Percentiles rank a stretch among this genome's conserved stretches.
These are phyloP conservation scores for Fomitopsis serialis DNA, from an alignment of 768 basidiomycete species.

Conservation along the genomic window DNA sequence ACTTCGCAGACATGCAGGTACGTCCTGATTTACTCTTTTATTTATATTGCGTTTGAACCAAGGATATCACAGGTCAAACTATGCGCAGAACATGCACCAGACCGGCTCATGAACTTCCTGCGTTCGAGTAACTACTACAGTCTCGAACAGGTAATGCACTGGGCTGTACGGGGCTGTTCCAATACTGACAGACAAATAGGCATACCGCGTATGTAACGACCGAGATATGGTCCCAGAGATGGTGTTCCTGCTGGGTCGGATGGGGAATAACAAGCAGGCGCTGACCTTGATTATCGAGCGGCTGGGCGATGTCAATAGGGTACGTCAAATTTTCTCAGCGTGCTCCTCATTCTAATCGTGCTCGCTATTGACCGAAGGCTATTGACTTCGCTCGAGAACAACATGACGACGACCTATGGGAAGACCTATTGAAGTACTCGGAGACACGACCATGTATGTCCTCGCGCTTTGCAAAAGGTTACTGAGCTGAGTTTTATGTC, in stretches of 20 bases:
- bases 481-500: neutral
- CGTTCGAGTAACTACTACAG: constrained; percentile 89
- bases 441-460: constrained; percentile 79
- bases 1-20: constrained; percentile 84
- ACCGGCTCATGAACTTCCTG: constrained; percentile 83
- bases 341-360: neutral
- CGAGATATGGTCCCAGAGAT: constrained; percentile 90
- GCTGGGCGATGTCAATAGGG: constrained; percentile 86
- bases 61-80: constrained; percentile 59
- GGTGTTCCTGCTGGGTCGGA: constrained; percentile 94
- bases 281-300: constrained; percentile 93
- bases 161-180: neutral
- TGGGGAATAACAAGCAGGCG: constrained; percentile 97
- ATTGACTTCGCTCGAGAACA: constrained; percentile 99
- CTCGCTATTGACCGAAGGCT: constrained; percentile 43
- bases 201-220: constrained; percentile 80
- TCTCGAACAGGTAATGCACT: constrained; percentile 61
- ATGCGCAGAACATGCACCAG: constrained; percentile 82
- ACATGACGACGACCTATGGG: constrained; percentile 96
- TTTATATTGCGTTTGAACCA: neutral
- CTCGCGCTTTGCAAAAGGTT: neutral
- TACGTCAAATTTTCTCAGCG: constrained; percentile 28
- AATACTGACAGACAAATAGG: constrained; percentile 37
- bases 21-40: constrained; percentile 4
- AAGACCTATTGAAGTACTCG: constrained; percentile 89